phyloP scores from a whole-genome alignment of 176 grass and related monocot genomes.

The Oryza officinalis region DNA sequence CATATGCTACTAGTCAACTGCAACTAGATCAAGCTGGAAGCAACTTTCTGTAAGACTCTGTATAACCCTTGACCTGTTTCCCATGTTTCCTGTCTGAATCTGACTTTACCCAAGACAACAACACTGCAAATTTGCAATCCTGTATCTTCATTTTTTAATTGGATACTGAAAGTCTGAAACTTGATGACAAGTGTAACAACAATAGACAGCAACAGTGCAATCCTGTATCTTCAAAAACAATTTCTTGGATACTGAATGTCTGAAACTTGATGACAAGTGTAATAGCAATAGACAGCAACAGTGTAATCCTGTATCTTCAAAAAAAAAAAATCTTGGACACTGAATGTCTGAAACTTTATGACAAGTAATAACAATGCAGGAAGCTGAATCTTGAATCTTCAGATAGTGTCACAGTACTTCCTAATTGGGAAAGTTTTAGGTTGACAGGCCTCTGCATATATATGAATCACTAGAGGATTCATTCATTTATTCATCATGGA shows the following conservation, averaged over 20 bases:
- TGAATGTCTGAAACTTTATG: no score
- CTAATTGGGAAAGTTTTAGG: not conserved
- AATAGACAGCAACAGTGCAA: no score
- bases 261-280: no score
- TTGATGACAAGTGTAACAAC: not conserved
- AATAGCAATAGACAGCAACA: no score
- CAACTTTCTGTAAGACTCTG: not conserved
- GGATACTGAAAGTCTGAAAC: not conserved
- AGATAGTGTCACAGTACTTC: not conserved
- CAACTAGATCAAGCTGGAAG: not conserved
- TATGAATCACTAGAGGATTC: not conserved
- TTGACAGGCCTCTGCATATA: not conserved
- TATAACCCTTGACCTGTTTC: not conserved
- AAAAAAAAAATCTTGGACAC: no score
- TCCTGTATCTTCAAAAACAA: no score
- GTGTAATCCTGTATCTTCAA: no score
- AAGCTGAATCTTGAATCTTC: not conserved
- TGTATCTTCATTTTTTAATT: not conserved
- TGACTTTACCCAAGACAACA: not conserved
- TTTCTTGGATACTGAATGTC: no score
- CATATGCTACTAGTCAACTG: not conserved
- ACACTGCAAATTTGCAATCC: not conserved
- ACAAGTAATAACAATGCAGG: not conserved
- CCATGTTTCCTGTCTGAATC: not conserved
- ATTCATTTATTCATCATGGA: not conserved